Conservation (phyloP, 768 basidiomycete species). For the Auriscalpium vulgare region DNA sequence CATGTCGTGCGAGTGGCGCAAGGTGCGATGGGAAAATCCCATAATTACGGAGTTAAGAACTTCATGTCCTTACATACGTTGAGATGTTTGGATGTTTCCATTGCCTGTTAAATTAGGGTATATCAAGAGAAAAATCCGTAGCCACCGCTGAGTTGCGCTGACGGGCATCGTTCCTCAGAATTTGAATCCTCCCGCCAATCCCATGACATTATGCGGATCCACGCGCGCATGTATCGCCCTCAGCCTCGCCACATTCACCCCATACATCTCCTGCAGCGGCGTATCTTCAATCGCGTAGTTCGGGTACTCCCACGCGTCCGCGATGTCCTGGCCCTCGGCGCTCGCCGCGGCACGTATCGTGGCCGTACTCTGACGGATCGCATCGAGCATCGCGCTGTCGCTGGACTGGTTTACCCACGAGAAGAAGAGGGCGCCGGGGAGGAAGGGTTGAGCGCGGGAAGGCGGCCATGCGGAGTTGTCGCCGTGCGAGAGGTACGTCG, state of each 20-base stretch:
- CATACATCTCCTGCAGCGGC: conserved; percentile 8
- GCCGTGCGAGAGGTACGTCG: neutral
- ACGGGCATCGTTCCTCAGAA: neutral
- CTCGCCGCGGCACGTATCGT: neutral
- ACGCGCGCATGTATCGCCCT: neutral
- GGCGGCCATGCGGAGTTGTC: conserved; percentile 5
- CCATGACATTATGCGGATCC: conserved; percentile 14
- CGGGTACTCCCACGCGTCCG: neutral
- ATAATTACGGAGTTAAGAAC: no score
- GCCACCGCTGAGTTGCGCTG: no score
- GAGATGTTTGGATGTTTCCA: no score
- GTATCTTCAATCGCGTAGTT: conserved; percentile 7
- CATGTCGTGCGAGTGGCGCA: no score
- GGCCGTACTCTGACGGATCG: neutral
- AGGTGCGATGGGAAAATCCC: no score
- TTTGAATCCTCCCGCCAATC: conserved; percentile 14
- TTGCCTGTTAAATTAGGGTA: no score
- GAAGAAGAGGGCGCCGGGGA: neutral
- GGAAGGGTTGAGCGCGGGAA: conserved; percentile 1
- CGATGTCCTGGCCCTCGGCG: conserved; percentile 8
- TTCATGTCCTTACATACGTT: no score
- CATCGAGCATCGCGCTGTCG: no score
- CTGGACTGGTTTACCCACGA: neutral
- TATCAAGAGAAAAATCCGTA: no score
- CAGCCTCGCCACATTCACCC: conserved; percentile 5